A percentile compares a stretch with the other conserved stretches of the same genome.
These are phyloP conservation scores for Plectosphaerella sp. DNA, from an alignment of 2,329 filamentous ascomycete species.

Conservation along the genomic window DNA sequence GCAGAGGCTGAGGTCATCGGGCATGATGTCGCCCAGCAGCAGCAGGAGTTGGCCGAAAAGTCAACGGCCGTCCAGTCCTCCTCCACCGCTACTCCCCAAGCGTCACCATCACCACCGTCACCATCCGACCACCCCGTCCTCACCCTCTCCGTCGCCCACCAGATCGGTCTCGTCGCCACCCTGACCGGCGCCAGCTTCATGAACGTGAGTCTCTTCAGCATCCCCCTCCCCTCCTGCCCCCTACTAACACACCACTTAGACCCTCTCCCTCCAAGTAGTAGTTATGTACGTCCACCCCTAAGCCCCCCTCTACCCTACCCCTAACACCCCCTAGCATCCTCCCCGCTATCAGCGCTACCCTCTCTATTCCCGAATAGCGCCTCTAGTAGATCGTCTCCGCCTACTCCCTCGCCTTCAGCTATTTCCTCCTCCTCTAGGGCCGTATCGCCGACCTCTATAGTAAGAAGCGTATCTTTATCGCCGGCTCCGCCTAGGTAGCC, in stretches of 20 bases:
- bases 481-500: conserved; percentile 60
- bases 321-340: no score
- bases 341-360: conserved; percentile 51
- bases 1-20: no score
- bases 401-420: conserved; percentile 62
- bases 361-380: conserved; percentile 52
- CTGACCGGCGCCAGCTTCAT: conserved; percentile 52
- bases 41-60: no score
- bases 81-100: no score
- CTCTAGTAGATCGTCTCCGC: conserved; percentile 65
- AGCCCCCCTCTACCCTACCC: no score
- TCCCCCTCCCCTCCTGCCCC: not conserved
- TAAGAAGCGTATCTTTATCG: conserved; percentile 60
- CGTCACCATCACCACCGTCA: no score
- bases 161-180: conserved; percentile 50
- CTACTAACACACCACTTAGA: conserved; percentile 31
- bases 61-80: no score
- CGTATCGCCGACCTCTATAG: conserved; percentile 64
- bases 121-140: no score
- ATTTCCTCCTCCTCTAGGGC: conserved; percentile 66
- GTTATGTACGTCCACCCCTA: no score
- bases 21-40: no score
- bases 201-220: conserved; percentile 33
- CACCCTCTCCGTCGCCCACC: conserved; percentile 10
- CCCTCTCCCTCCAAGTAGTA: conserved; percentile 51